Evolutionary conservation across 306 rosid genomes (phyloP), one percentile per base, ranked within the genome.

Genomic region (Cajanus cajan): DNA sequence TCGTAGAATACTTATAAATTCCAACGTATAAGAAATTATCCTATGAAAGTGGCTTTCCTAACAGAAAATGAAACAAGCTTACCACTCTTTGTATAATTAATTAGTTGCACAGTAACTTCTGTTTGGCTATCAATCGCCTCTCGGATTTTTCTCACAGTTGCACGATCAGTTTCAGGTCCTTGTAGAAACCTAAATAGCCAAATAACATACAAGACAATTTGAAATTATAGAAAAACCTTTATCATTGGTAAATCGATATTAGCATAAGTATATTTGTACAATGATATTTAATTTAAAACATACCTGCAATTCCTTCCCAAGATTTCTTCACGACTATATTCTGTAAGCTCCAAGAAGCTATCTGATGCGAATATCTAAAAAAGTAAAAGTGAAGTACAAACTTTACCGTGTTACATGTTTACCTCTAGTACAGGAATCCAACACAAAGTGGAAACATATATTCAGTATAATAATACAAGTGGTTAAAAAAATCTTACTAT

Each of bases 221-320:
- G 40, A 25, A 24, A 40, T 48, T 16, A 40, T 40, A 22, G 28
- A 63, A 62, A 71, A 22, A 13, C 36, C 21, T 21, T 61, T 21
- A 63, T 45, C 8, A 7, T 19, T 64, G 41, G 45, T 65, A 16
- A 44, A 48, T 34, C 45, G 34, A 45, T 59, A 28, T 41, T 43
- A n/a, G 22, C 76, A 73, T 65, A 21, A 47, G 73, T 11, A 71
- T n/a, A 50, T n/a, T 70, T 72, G 33, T 11, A n/a, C 7, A 76
- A 62, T 45, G n/a, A 34, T 3, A 74, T 43, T 47, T 7, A 69
- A 65, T 51, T 39, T 28, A 68, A 76, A 76, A 45, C 82, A 69
- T 48, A 91, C 99, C 99, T 93, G 97, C 99, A 95, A 84, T 93
- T 95, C 89, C 91, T 90, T 78, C 99, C 99, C 85, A 95, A 82